phyloP scores from a whole-genome alignment of 768 basidiomycete genomes.

The Hygrophoropsis aurantiaca region DNA sequence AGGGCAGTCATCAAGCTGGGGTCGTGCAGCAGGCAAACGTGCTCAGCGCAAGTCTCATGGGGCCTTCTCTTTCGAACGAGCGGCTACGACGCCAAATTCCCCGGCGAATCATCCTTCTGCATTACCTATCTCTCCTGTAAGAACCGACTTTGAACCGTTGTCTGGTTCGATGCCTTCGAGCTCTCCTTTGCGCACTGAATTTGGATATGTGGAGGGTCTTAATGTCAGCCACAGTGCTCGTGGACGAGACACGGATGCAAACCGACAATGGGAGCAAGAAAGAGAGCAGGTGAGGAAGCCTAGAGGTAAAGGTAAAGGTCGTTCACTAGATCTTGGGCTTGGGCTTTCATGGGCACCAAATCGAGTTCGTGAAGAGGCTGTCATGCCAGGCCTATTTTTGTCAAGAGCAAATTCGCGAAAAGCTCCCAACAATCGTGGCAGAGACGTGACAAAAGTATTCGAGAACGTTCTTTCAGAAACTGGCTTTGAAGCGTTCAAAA shows the following conservation, averaged over 20 bases:
- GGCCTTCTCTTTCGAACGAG: slow-evolving; percentile 67
- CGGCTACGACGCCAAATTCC: slow-evolving; percentile 51
- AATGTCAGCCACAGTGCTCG: slow-evolving; percentile 23
- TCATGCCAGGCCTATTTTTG: slow-evolving; percentile 43
- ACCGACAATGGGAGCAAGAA: slow-evolving; percentile 18
- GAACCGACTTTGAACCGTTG: slow-evolving; percentile 15
- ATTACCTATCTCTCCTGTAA: slow-evolving; percentile 21
- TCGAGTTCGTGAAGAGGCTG: slow-evolving; percentile 63
- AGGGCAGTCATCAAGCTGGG: slow-evolving; percentile 54
- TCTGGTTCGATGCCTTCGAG: slow-evolving; percentile 13
- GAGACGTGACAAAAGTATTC: slow-evolving; percentile 38
- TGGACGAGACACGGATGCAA: slow-evolving; percentile 10
- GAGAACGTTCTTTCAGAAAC: slow-evolving; percentile 33
- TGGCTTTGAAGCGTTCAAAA: slow-evolving; percentile 49
- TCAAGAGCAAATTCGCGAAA: slow-evolving; percentile 26
- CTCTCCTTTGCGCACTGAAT: slow-evolving; percentile 28
- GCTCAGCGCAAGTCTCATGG: slow-evolving; percentile 48
- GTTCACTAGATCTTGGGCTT: slow-evolving; percentile 69
- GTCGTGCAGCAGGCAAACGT: slow-evolving; percentile 50
- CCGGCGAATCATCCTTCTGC: slow-evolving; percentile 20
- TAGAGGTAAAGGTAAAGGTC: slow-evolving; percentile 49
- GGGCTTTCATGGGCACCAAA: slow-evolving; percentile 74
- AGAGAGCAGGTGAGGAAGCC: slow-evolving; percentile 11
- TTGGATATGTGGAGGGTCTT: slow-evolving; percentile 26
- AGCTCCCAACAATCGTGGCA: slow-evolving; percentile 18